phyloP scores from a whole-genome alignment of 78 protist species.

The Dictyostelium intermedium region DNA sequence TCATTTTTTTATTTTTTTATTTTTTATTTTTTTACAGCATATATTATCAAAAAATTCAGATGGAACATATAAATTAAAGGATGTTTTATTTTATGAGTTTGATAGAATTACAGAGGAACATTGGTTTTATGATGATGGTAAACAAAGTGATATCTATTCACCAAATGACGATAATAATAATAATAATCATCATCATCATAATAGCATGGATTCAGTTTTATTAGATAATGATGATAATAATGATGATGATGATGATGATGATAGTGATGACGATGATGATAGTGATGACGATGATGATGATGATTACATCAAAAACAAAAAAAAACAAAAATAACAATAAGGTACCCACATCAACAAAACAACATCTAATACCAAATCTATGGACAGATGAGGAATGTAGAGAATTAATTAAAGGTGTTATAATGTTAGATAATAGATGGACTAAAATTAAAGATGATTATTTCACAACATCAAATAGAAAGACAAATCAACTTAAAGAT shows the following conservation, averaged over 20 bases:
- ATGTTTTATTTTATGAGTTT: neutral
- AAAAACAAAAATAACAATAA: neutral
- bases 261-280: neutral
- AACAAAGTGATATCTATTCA: neutral
- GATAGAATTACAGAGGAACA: neutral
- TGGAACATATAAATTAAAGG: neutral
- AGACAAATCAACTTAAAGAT: neutral
- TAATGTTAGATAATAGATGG: neutral
- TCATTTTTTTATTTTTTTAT: neutral
- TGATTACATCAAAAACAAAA: neutral
- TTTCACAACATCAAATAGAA: neutral
- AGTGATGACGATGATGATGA: neutral
- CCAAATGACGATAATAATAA: neutral
- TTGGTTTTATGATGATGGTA: constrained; percentile 3
- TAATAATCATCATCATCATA: too few species aligned
- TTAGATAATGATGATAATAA: neutral
- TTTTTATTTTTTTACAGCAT: neutral
- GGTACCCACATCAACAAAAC: neutral
- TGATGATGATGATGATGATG: neutral
- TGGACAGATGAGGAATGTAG: neutral
- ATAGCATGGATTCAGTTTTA: neutral
- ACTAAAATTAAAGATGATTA: neutral
- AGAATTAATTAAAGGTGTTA: neutral
- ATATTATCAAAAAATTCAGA: neutral
- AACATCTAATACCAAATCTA: neutral